Evolutionary conservation across 2,329 filamentous ascomycete species (phyloP), one percentile per base, ranked within the genome.

Genomic region (Coniochaeta sp.): DNA sequence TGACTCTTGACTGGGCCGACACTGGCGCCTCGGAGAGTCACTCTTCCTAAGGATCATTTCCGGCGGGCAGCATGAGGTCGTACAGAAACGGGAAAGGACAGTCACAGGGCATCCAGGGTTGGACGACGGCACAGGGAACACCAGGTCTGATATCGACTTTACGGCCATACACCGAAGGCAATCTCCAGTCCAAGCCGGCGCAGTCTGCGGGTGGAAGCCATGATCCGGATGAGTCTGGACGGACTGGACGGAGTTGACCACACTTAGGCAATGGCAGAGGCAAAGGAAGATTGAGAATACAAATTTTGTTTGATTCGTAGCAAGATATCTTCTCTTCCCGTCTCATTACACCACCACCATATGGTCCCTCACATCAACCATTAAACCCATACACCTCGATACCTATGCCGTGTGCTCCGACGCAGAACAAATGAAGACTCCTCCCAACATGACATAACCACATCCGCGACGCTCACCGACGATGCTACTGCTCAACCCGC

Each of bases 251-350:
- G 38, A 42, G 16, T 24, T 42, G 20, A 14, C 38, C 35, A 9
- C 16, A 9, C 14, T 22, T 24, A 4, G 20, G 38, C 20, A 42
- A 42, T 42, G 38, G 20, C 38, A 42, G 9, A 14, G n/a, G 22
- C 64, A 51, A 54, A 60, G 53, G 59, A 59, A 57, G 61, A 54
- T 48, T 42, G 18, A 38, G 18, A n/a, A 24, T 24, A 26, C n/a
- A n/a, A 3, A 26, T 26, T 12, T 42, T 26, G 20, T 24, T 42
- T 42, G 10, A 24, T 42, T 42, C 10, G 38, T 22, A 26, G 38
- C 38, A 3, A 42, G 38, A 26, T 26, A 24, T 22, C 18, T 6
- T 35, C 13, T 9, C 20, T 42, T 16, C n/a, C n/a, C n/a, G n/a
- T n/a, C n/a, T n/a, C n/a, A n/a, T n/a, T n/a, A n/a, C n/a, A n/a